Conservation (phyloP, 1,284 basidiomycete species). For the Papiliotrema flavescens region DNA sequence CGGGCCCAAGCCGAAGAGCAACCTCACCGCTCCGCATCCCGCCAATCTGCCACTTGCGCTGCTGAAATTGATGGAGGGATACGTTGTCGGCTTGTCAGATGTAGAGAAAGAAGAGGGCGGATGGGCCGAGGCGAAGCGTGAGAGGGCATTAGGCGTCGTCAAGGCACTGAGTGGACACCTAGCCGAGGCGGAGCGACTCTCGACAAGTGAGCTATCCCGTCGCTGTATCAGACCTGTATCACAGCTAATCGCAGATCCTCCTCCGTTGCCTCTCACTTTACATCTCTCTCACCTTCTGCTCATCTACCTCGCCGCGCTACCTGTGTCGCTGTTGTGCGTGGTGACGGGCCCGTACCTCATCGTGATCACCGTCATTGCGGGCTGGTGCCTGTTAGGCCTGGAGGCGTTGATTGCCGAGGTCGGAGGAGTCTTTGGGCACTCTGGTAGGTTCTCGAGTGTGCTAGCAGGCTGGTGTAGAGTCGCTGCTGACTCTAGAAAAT, state of each 20-base stretch:
- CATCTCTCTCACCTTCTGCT: constrained; percentile 40
- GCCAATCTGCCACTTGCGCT: constrained; percentile 44
- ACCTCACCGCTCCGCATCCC: constrained; percentile 39
- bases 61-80: constrained; percentile 43
- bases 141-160: constrained; percentile 36
- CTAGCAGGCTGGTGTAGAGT: too few species aligned
- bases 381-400: constrained; percentile 42
- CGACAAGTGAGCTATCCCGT: constrained; percentile 33
- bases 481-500: constrained; percentile 30
- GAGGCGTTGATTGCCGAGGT: constrained; percentile 43
- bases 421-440: constrained; percentile 39
- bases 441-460: constrained; percentile 27
- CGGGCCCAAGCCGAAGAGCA: constrained; percentile 27
- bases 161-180: constrained; percentile 31
- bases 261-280: constrained; percentile 39
- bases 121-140: constrained; percentile 40
- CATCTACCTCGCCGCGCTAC: constrained; percentile 43
- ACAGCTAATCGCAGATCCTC: constrained; percentile 26
- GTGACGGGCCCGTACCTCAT: constrained; percentile 29
- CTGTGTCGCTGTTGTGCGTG: constrained; percentile 34
- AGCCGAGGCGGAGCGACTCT: constrained; percentile 42
- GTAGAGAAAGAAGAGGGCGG: constrained; percentile 29
- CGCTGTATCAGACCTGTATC: background rate
- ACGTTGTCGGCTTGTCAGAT: constrained; percentile 37
- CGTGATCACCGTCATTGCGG: constrained; percentile 36